Conservation (phyloP, 257 asterid species). For the Lycium barbarum region DNA sequence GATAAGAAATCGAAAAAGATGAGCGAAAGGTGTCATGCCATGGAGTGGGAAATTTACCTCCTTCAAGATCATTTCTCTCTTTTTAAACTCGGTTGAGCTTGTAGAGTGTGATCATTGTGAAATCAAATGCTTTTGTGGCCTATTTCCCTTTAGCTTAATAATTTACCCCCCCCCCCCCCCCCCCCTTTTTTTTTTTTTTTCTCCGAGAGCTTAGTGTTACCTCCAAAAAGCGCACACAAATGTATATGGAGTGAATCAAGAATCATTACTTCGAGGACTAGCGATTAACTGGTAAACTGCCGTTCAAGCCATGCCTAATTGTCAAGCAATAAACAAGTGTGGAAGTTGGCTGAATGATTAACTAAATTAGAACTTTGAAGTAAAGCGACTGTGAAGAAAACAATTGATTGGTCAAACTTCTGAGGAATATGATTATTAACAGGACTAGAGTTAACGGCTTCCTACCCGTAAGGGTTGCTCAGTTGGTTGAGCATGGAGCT, state of each 20-base stretch:
- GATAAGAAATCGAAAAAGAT: too few species aligned
- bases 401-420: not conserved
- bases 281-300: not conserved
- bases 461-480: too few species aligned
- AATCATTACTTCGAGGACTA: not conserved
- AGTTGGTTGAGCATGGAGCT: too few species aligned
- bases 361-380: too few species aligned
- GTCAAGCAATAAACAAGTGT: too few species aligned
- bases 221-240: not conserved
- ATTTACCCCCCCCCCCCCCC: too few species aligned
- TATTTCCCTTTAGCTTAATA: not conserved
- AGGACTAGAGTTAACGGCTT: too few species aligned
- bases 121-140: not conserved
- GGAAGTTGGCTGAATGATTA: too few species aligned
- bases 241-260: not conserved
- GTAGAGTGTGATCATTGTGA: conserved; percentile 8
- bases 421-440: too few species aligned
- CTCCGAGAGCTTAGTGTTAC: not conserved
- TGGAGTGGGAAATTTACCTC: too few species aligned
- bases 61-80: not conserved
- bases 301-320: not conserved
- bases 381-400: too few species aligned
- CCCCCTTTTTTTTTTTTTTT: not conserved
- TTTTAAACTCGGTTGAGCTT: not conserved
- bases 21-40: too few species aligned